These are phyloP conservation scores for Phytophthora ohioensis DNA, from an alignment of 352 stramenopile genomes.

Conservation along the genomic window DNA sequence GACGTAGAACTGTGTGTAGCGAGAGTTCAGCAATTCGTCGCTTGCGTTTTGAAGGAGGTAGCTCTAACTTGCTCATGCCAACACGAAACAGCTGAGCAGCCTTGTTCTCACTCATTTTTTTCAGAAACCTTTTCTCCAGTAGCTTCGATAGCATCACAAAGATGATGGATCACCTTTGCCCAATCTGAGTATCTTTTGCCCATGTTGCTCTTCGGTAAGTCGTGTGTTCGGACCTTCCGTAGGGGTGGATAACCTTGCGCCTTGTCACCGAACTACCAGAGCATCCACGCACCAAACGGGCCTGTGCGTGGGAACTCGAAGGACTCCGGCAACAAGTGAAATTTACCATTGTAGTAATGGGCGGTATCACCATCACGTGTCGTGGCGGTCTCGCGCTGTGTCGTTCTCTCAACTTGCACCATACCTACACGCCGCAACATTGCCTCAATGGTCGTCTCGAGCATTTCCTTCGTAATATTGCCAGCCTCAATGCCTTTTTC, in stretches of 20 bases:
- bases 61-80: no score
- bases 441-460: conserved; percentile 5
- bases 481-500: conserved; percentile 2
- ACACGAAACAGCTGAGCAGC: no score
- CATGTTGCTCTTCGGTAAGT: no score
- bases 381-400: neutral
- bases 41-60: no score
- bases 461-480: conserved; percentile 14
- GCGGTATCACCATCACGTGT: neutral
- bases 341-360: conserved; percentile 16
- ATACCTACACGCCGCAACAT: neutral
- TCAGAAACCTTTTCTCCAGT: no score
- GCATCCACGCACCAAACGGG: neutral
- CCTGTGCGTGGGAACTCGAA: conserved; percentile 3
- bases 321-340: conserved; percentile 11
- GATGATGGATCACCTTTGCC: no score
- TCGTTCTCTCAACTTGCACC: neutral
- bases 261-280: conserved; percentile 17
- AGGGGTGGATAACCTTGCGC: neutral
- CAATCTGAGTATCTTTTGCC: no score
- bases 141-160: no score
- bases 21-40: no score
- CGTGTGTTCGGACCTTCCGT: no score
- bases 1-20: no score
- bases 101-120: no score